A percentile compares a stretch with the other conserved stretches of the same genome.
Conservation (phyloP, 1,139 yeast genomes). For the Pichia sp. region DNA sequence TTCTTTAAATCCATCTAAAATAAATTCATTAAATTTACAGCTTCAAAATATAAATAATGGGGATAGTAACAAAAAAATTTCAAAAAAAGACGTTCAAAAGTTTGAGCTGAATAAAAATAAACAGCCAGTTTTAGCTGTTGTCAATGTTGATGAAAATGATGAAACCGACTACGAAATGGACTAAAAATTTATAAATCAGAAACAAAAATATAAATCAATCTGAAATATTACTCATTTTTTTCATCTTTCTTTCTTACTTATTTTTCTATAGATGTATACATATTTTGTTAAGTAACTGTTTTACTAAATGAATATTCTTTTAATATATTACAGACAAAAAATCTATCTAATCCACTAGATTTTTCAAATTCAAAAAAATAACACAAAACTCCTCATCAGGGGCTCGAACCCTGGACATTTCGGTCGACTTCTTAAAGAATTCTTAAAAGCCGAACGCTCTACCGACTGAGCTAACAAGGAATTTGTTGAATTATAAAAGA, state of each 20-base stretch:
- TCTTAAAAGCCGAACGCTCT: constrained; percentile 46
- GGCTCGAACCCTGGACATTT: constrained; percentile 24
- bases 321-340: too few relatives aligned
- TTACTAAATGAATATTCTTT: too few relatives aligned
- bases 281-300: too few relatives aligned
- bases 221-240: too few relatives aligned
- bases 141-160: not conserved
- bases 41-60: not conserved
- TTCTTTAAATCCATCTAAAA: constrained; percentile 5
- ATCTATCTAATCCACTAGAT: too few relatives aligned
- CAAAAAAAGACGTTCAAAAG: not conserved
- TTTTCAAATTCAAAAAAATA: constrained; percentile 5
- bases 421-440: constrained; percentile 19
- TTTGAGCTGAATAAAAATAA: too few relatives aligned
- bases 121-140: not conserved
- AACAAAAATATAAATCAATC: too few relatives aligned
- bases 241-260: too few relatives aligned
- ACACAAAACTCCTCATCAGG: constrained; percentile 18
- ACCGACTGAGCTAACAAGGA: constrained; percentile 40
- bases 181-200: not conserved
- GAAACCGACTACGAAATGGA: constrained; percentile 9
- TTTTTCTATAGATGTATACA: too few relatives aligned
- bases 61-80: not conserved
- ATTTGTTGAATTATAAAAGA: not conserved
- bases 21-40: constrained; percentile 5